Conservation (phyloP, 768 basidiomycete species). For the Epithele typhae region DNA sequence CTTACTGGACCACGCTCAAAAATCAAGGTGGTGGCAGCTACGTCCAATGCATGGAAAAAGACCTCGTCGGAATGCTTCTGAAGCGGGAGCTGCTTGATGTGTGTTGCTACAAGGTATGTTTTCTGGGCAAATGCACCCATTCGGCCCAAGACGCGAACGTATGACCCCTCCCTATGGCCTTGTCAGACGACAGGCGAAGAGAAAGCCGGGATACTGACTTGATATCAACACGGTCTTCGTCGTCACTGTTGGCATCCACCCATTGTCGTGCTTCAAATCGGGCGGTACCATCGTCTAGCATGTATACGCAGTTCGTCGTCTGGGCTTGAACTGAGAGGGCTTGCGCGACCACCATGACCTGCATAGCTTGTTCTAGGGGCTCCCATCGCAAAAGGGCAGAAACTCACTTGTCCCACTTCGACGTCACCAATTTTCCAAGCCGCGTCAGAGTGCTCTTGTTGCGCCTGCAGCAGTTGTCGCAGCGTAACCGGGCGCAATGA, state of each 20-base stretch:
- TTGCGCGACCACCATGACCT: slow-evolving; percentile 76
- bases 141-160: slow-evolving; percentile 76
- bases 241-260: slow-evolving; percentile 62
- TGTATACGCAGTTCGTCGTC: slow-evolving; percentile 77
- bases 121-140: slow-evolving; percentile 81
- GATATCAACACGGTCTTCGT: too few relatives aligned
- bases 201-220: too few relatives aligned
- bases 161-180: slow-evolving; percentile 74
- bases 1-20: slow-evolving; percentile 65
- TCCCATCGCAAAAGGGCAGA: too few relatives aligned
- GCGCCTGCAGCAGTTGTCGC: slow-evolving; percentile 68
- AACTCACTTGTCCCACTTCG: slow-evolving; percentile 73
- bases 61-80: slow-evolving; percentile 71
- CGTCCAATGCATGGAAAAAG: slow-evolving; percentile 78
- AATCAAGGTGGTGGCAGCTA: slow-evolving; percentile 61
- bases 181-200: too few relatives aligned
- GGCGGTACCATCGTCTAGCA: slow-evolving; percentile 85
- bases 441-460: slow-evolving; percentile 83
- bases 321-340: slow-evolving; percentile 64
- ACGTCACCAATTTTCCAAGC: slow-evolving; percentile 82
- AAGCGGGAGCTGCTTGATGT: slow-evolving; percentile 46
- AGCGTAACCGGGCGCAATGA: slow-evolving; percentile 74
- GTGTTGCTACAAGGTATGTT: slow-evolving; percentile 74
- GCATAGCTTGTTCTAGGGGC: too few relatives aligned
- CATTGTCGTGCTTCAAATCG: slow-evolving; percentile 76